A percentile compares a stretch with the other conserved stretches of the same genome.
Conservation (phyloP, 352 stramenopile genomes). For the Labyrinthula sp. region DNA sequence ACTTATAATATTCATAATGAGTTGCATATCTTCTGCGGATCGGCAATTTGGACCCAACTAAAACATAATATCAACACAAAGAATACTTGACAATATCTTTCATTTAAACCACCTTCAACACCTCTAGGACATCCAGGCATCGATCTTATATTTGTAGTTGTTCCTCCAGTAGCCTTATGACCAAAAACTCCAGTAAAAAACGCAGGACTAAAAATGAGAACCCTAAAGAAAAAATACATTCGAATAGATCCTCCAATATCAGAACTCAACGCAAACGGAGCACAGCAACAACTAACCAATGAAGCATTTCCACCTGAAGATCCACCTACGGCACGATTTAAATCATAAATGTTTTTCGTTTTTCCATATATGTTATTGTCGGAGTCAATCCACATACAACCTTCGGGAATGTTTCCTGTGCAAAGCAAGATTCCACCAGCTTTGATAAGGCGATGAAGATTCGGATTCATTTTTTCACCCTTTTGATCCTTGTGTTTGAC, state of each 20-base stretch:
- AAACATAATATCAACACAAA: slow-evolving; percentile 11
- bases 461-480: slow-evolving; percentile 4
- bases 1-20: slow-evolving; percentile 24
- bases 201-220: no score
- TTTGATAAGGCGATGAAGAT: background rate
- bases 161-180: slow-evolving; percentile 37
- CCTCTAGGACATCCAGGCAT: slow-evolving; percentile 1
- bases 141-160: slow-evolving; percentile 22
- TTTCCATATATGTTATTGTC: slow-evolving; percentile 28
- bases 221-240: no score
- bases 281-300: slow-evolving; percentile 28
- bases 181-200: slow-evolving; percentile 37
- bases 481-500: slow-evolving; percentile 1
- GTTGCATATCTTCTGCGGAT: slow-evolving; percentile 19
- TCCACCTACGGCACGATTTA: slow-evolving; percentile 32
- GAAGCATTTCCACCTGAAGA: slow-evolving; percentile 36
- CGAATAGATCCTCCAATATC: slow-evolving; percentile 38
- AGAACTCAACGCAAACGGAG: slow-evolving; percentile 28
- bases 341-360: slow-evolving; percentile 37
- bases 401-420: slow-evolving; percentile 26
- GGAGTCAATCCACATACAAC: slow-evolving; percentile 29
- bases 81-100: slow-evolving; percentile 5
- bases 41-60: slow-evolving; percentile 18
- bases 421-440: slow-evolving; percentile 20
- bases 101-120: slow-evolving; percentile 16